Evolutionary conservation across 148 eudicot species (phyloP).

Genomic region (Cornus suecica): DNA sequence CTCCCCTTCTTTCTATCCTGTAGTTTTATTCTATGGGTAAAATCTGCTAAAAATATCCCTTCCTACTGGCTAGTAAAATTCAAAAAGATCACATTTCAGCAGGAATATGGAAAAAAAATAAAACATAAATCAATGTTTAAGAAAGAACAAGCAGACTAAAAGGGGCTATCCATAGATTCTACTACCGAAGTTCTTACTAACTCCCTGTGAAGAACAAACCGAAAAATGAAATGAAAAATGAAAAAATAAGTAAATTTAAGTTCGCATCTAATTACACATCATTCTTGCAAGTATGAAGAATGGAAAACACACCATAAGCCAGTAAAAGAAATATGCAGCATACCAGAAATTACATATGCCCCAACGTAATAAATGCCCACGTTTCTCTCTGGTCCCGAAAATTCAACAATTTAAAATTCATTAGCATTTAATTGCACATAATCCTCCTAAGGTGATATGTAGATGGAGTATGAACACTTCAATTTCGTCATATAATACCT

Average conservation of each 20-base stretch:
- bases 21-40: background rate
- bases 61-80: background rate
- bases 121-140: no score
- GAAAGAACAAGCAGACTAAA: background rate
- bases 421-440: background rate
- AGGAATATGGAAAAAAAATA: no score
- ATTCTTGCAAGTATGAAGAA: no score
- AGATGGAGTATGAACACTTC: background rate
- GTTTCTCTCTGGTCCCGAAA: no score
- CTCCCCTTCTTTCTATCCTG: background rate
- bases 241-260: no score
- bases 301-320: background rate
- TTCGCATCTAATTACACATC: background rate
- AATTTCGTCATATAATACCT: background rate
- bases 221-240: background rate
- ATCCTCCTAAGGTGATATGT: background rate
- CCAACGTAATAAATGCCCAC: no score
- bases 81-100: background rate
- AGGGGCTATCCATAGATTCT: background rate
- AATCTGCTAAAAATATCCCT: background rate
- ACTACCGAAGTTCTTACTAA: background rate
- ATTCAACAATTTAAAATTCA: no score
- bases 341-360: background rate
- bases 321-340: no score
- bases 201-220: background rate